phyloP scores from a whole-genome alignment of 1,284 basidiomycete species.

The Farysia itapuensis region DNA sequence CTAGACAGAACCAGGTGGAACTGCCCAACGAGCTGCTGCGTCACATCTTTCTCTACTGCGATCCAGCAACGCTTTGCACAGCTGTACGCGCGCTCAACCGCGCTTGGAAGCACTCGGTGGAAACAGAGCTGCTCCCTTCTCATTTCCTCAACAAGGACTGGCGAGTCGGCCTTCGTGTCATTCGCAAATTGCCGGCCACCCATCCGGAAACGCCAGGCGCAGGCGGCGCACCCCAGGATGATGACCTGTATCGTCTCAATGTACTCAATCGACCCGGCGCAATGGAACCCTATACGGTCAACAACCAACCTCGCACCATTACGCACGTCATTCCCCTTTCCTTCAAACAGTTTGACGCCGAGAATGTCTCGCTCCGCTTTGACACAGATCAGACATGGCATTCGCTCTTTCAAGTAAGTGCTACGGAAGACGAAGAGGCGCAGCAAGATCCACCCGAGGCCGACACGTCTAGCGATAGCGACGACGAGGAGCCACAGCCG shows the following conservation, averaged over 20 bases:
- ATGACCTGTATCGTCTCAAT: slow-evolving; percentile 25
- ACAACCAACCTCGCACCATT: slow-evolving; percentile 20
- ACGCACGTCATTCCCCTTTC: slow-evolving; percentile 45
- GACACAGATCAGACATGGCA: slow-evolving; percentile 46
- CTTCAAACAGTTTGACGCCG: slow-evolving; percentile 37
- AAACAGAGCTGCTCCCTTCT: slow-evolving; percentile 30
- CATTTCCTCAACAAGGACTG: slow-evolving; percentile 44
- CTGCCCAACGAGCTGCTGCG: slow-evolving; percentile 50
- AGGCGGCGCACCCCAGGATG: slow-evolving; percentile 20
- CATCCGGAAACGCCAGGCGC: slow-evolving; percentile 10
- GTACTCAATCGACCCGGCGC: slow-evolving; percentile 31
- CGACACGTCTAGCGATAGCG: slow-evolving; percentile 4
- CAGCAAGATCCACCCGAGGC: slow-evolving; percentile 1
- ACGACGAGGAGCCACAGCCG: slow-evolving; percentile 5
- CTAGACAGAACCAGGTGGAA: slow-evolving; percentile 7
- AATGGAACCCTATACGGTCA: slow-evolving; percentile 27
- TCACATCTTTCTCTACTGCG: slow-evolving; percentile 50
- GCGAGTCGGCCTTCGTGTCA: slow-evolving; percentile 46
- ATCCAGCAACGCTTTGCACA: slow-evolving; percentile 51
- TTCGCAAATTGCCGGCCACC: slow-evolving; percentile 27
- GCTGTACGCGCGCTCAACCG: slow-evolving; percentile 38
- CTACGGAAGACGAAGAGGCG: slow-evolving; percentile 11
- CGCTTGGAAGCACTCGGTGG: slow-evolving; percentile 44
- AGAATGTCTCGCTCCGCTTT: slow-evolving; percentile 38
- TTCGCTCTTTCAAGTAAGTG: slow-evolving; percentile 40